Conservation (phyloP, 768 basidiomycete genomes). For the Panus rudis region DNA sequence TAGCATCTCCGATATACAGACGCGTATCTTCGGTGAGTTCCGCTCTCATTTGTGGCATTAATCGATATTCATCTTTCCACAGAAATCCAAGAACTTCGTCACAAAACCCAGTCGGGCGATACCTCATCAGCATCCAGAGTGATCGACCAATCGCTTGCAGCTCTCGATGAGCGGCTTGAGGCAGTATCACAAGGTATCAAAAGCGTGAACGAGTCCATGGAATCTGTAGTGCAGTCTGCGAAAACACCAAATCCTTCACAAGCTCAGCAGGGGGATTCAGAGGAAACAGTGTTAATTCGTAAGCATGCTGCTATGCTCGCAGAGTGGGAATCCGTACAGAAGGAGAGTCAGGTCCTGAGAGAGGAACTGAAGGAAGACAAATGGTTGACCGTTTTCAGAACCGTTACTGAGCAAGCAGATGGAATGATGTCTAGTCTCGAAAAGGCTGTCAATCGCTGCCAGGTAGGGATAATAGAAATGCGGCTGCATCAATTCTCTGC, state of each 20-base stretch:
- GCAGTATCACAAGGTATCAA: slow-evolving; percentile 66
- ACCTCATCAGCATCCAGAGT: slow-evolving; percentile 52
- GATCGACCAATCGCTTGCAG: slow-evolving; percentile 78
- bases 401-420: slow-evolving; percentile 90
- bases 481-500: not conserved
- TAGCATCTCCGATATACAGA: slow-evolving; percentile 83
- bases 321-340: slow-evolving; percentile 80
- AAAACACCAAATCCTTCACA: slow-evolving; percentile 37
- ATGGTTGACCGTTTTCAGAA: slow-evolving; percentile 92
- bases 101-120: slow-evolving; percentile 67
- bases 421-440: slow-evolving; percentile 97
- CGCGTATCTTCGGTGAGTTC: slow-evolving; percentile 76
- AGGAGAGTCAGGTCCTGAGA: slow-evolving; percentile 71
- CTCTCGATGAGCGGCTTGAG: slow-evolving; percentile 73
- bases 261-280: slow-evolving; percentile 22
- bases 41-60: not conserved
- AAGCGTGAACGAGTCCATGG: slow-evolving; percentile 56
- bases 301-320: slow-evolving; percentile 66
- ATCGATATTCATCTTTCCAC: not conserved
- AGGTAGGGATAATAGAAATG: slow-evolving; percentile 41
- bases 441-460: slow-evolving; percentile 86
- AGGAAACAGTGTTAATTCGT: slow-evolving; percentile 48
- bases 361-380: slow-evolving; percentile 97
- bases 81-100: slow-evolving; percentile 93
- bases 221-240: slow-evolving; percentile 45